A percentile compares a stretch with the other conserved stretches of the same genome.
Evolutionary conservation across 2,329 filamentous ascomycete species (phyloP).

Genomic region (Akanthomyces uredinophilus): DNA sequence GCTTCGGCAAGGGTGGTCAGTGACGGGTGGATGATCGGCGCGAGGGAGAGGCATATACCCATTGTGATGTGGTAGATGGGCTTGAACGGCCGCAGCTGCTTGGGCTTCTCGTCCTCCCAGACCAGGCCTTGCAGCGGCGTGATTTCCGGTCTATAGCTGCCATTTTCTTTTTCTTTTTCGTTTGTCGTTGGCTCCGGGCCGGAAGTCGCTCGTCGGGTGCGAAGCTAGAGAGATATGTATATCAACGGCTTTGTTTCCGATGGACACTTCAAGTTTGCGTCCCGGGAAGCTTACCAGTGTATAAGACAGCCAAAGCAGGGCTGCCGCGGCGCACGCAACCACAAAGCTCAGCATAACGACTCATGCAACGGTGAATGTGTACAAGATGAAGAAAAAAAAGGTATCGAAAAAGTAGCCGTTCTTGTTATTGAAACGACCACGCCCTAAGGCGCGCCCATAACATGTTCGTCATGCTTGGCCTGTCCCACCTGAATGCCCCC

Average conservation of each 20-base stretch:
- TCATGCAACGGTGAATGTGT: no score
- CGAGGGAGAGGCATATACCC: no score
- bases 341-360: neutral
- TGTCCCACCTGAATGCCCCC: no score
- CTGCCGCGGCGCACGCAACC: neutral
- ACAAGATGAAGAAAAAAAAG: neutral
- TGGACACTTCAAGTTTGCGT: no score
- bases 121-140: constrained; percentile 1
- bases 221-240: neutral
- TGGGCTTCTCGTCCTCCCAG: constrained; percentile 4
- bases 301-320: constrained; percentile 3
- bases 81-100: constrained; percentile 35
- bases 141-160: neutral
- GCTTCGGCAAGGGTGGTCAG: constrained; percentile 21
- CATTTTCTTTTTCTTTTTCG: neutral
- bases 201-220: neutral
- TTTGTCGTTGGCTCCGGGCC: neutral
- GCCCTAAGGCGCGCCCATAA: no score
- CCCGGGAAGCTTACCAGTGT: neutral
- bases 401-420: neutral
- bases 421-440: no score
- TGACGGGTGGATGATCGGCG: constrained; percentile 11
- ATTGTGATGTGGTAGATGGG: constrained; percentile 50
- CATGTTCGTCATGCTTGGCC: no score
- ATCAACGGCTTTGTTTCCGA: neutral